A percentile compares a stretch with the other conserved stretches of the same genome.
Conservation (phyloP, 345 rosid species). For the Crucihimalaya himalaica region DNA sequence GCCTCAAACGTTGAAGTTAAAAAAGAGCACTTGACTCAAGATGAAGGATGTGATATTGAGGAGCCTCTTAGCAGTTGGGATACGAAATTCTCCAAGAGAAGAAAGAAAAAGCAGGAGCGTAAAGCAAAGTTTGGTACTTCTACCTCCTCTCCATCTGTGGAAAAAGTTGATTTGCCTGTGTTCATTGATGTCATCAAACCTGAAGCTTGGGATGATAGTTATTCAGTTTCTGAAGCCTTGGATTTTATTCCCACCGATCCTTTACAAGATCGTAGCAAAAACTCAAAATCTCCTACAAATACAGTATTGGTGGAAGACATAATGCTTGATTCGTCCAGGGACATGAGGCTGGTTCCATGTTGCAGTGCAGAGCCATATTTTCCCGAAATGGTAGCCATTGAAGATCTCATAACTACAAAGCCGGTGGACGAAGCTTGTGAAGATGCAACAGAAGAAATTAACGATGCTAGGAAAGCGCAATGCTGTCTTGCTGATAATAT, state of each 20-base stretch:
- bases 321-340: constrained; percentile 19
- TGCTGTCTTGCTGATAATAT: constrained; percentile 30
- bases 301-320: constrained; percentile 23
- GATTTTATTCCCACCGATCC: constrained; percentile 22
- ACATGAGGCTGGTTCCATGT: background rate
- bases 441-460: constrained; percentile 13
- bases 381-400: constrained; percentile 17
- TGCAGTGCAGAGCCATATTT: constrained; percentile 23
- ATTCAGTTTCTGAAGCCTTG: constrained; percentile 40
- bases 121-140: constrained; percentile 23
- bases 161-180: constrained; percentile 13
- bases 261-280: constrained; percentile 25
- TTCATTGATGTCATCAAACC: constrained; percentile 42
- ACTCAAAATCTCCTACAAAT: constrained; percentile 26
- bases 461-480: constrained; percentile 30
- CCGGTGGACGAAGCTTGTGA: constrained; percentile 9
- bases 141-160: background rate
- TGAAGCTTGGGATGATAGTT: constrained; percentile 46
- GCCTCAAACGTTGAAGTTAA: constrained; percentile 28
- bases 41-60: constrained; percentile 50
- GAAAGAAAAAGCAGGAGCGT: constrained; percentile 43
- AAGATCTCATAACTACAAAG: constrained; percentile 24
- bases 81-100: constrained; percentile 47
- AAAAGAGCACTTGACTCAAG: constrained; percentile 31
- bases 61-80: constrained; percentile 59